Evolutionary conservation across 495 filamentous ascomycete genomes (phyloP).

Genomic region (Penicillium bovifimosum): DNA sequence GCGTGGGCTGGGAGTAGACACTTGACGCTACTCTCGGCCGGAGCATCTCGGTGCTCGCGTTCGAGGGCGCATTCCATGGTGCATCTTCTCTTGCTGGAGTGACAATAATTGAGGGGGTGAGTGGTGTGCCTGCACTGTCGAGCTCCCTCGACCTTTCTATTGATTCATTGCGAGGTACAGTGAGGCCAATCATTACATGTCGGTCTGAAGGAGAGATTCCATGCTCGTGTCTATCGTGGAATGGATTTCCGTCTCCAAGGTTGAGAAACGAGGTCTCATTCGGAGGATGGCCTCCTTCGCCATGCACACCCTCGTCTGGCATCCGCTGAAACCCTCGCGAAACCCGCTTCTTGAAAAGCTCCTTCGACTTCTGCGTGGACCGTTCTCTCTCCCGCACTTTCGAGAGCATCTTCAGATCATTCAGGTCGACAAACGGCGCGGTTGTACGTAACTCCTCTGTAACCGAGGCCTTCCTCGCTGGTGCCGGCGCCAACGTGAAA

Average conservation of each 20-base stretch:
- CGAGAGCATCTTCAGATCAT: constrained; percentile 37
- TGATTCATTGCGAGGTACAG: constrained; percentile 57
- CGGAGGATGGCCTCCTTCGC: neutral
- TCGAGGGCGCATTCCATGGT: constrained; percentile 41
- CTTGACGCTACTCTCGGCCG: constrained; percentile 53
- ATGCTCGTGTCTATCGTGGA: constrained; percentile 25
- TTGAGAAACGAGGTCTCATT: constrained; percentile 17
- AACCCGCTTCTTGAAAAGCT: constrained; percentile 21
- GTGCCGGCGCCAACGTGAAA: constrained; percentile 26
- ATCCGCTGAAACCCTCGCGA: constrained; percentile 16
- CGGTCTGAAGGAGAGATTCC: constrained; percentile 71
- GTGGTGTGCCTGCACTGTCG: constrained; percentile 32
- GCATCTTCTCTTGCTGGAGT: constrained; percentile 61
- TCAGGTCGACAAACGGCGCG: constrained; percentile 34
- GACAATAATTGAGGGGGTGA: constrained; percentile 57
- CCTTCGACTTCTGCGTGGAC: constrained; percentile 21
- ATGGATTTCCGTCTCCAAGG: constrained; percentile 6
- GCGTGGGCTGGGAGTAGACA: constrained; percentile 60
- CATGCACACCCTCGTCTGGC: constrained; percentile 9
- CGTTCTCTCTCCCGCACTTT: constrained; percentile 35
- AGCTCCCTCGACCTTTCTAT: constrained; percentile 31
- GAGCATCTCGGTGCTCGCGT: constrained; percentile 21
- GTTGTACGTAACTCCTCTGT: neutral
- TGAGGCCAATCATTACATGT: constrained; percentile 75
- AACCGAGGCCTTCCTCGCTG: neutral